Percentiles rank a stretch among this genome's conserved stretches.
Conservation (phyloP, 345 rosid genomes). For the Citropsis articulata region DNA sequence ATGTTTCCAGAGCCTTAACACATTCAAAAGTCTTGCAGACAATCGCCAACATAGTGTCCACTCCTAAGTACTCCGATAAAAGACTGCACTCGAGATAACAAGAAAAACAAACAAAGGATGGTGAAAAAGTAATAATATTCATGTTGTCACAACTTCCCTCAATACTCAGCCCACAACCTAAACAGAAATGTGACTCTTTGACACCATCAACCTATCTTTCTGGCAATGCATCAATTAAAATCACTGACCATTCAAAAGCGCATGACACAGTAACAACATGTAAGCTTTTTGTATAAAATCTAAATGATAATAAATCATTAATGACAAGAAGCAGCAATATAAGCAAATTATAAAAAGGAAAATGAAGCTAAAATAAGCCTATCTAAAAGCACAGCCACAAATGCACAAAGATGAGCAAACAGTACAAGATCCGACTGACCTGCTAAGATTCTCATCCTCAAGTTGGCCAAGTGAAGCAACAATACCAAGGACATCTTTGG, state of each 20-base stretch:
- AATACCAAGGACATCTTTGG: slow-evolving; percentile 63
- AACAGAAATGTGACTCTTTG: not conserved
- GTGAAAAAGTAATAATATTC: slow-evolving; percentile 1
- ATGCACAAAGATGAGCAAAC: slow-evolving; percentile 3
- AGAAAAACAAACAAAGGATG: slow-evolving; percentile 13
- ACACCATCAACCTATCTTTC: not conserved
- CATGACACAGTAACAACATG: not conserved
- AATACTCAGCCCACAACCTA: not conserved
- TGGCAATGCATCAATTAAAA: not conserved
- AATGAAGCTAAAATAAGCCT: not conserved
- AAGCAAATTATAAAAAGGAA: not conserved
- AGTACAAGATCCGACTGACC: slow-evolving; percentile 41
- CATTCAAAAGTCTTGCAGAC: slow-evolving; percentile 65
- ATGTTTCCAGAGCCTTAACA: slow-evolving; percentile 54
- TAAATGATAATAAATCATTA: not conserved
- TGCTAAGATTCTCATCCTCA: slow-evolving; percentile 70
- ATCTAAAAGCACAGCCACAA: not conserved
- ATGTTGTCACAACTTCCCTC: not conserved
- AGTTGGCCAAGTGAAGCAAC: slow-evolving; percentile 86
- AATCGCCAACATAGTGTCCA: slow-evolving; percentile 71
- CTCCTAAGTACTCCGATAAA: slow-evolving; percentile 77
- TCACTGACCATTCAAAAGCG: not conserved
- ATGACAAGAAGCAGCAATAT: not conserved
- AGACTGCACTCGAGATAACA: slow-evolving; percentile 39
- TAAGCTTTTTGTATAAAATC: not conserved